Evolutionary conservation across 2,329 filamentous ascomycete species (phyloP), one percentile per base, ranked within the genome.

Genomic region (Cladosporium sp.): DNA sequence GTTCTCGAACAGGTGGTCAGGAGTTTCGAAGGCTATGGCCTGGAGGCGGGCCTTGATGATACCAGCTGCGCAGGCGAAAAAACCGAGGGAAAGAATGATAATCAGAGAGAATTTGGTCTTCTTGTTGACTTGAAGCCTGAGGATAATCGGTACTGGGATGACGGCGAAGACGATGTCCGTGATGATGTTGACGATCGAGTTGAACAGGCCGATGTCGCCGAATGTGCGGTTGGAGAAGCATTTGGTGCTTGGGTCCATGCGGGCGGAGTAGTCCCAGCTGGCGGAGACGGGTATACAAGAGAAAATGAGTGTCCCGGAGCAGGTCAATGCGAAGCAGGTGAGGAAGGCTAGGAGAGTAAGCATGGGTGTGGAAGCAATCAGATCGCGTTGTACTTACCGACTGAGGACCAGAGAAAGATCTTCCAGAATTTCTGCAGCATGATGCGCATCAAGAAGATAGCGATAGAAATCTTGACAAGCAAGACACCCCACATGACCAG

Each of bases 391-490:
- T 18, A 53, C 70, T 49, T 60, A 74, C 74, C 66, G 44, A 78
- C 71, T 7, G 70, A 59, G 2, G 61, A 65, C 56, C 69, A 71
- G 1, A 78, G 60, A 44, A 74, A 70, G 3, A 60, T 60, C n/a
- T 68, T 68, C 60, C 72, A 73, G 7, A 53, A 61, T 34, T 63
- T 72, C 15, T 64, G 61, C 12, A 66, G 61, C n/a, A 70, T 69
- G 6, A 77, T 61, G 32, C 74, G 64, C 45, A 77, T 60, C 4
- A 78, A 62, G 53, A 75, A 74, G 24, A 74, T 66, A 2, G 67
- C 71, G 22, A 77, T 69, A 0, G 75, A 77, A 8, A 78, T 66
- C 58, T 78, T 78, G 52, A 77, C 70, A 1, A 69, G 57, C 9
- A 69, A 68, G 3, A 74, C 68, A 0, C 70, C 75, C 6, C 73